Evolutionary conservation across 805 yeast species (phyloP).

Genomic region (Candida ascalaphidarum): DNA sequence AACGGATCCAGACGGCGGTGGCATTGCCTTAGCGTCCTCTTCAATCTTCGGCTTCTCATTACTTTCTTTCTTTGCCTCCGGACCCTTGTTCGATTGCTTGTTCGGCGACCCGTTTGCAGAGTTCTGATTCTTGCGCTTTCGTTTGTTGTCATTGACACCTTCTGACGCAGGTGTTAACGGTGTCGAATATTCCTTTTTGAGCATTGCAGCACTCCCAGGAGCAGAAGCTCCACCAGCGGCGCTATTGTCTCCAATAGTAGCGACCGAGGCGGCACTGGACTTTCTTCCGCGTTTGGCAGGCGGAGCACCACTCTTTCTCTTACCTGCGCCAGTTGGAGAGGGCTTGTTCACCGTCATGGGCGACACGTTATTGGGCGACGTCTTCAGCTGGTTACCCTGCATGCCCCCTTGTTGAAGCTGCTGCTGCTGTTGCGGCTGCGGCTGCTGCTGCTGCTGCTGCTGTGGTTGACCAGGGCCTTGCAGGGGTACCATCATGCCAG

Average conservation of each 20-base stretch:
- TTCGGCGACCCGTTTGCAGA: constrained; percentile 26
- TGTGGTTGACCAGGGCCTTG: constrained; percentile 2
- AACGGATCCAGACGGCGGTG: constrained; percentile 13
- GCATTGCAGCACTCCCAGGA: constrained; percentile 7
- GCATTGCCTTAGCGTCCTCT: constrained; percentile 12
- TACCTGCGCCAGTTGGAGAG: constrained; percentile 17
- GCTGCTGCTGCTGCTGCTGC: constrained; percentile 7
- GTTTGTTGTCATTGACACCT: constrained; percentile 3
- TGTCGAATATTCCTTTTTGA: neutral
- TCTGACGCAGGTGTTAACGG: neutral
- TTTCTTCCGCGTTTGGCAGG: constrained; percentile 24
- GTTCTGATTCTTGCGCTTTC: constrained; percentile 22
- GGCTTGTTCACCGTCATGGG: constrained; percentile 27
- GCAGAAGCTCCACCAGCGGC: constrained; percentile 1
- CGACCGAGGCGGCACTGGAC: constrained; percentile 11
- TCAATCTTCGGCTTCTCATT: constrained; percentile 10
- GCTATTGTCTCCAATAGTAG: too few species aligned
- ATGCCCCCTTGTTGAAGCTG: too few species aligned
- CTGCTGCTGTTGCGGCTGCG: constrained; percentile 5
- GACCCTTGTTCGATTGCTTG: constrained; percentile 11
- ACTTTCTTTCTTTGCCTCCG: constrained; percentile 3
- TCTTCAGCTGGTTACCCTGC: too few species aligned
- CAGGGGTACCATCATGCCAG: constrained; percentile 19
- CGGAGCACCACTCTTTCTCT: constrained; percentile 24
- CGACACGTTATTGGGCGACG: too few species aligned